Percentiles rank a stretch among this genome's conserved stretches.
Conservation (phyloP, 306 rosid genomes). For the Quercus ilex region DNA sequence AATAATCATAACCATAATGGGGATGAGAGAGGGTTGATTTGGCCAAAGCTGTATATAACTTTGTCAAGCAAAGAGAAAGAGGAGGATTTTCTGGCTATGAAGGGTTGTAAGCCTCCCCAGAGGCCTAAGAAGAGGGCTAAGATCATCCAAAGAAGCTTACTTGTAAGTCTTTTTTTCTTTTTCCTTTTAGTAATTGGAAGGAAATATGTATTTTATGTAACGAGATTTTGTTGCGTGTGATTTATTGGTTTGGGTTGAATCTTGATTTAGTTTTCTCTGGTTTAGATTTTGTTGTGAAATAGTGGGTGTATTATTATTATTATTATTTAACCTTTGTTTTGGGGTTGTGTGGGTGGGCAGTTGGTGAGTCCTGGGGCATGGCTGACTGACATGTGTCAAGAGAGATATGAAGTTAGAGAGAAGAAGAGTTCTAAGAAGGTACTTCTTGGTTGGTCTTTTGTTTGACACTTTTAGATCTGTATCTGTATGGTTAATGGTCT, state of each 20-base stretch:
- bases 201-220: background rate
- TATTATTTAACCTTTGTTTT: background rate
- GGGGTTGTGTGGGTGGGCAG: conserved; percentile 25
- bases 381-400: conserved; percentile 89
- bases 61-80: conserved; percentile 85
- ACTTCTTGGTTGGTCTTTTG: conserved; percentile 11
- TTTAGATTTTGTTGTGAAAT: background rate
- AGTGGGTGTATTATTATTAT: too few species aligned
- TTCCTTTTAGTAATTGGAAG: background rate
- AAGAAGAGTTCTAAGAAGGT: conserved; percentile 82
- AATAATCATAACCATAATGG: conserved; percentile 11
- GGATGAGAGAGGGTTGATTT: conserved; percentile 54
- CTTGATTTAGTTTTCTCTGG: background rate
- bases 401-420: conserved; percentile 88
- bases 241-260: background rate
- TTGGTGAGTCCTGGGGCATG: conserved; percentile 89
- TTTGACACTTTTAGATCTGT: too few species aligned
- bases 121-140: conserved; percentile 85
- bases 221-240: background rate
- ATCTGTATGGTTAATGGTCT: too few species aligned
- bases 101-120: conserved; percentile 78
- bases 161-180: conserved; percentile 35
- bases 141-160: conserved; percentile 69
- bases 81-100: conserved; percentile 80
- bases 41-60: conserved; percentile 65